A percentile compares a stretch with the other conserved stretches of the same genome.
Conservation (phyloP, 225 moss, liverwort and hornwort genomes). For the Takakia lepidozioides region DNA sequence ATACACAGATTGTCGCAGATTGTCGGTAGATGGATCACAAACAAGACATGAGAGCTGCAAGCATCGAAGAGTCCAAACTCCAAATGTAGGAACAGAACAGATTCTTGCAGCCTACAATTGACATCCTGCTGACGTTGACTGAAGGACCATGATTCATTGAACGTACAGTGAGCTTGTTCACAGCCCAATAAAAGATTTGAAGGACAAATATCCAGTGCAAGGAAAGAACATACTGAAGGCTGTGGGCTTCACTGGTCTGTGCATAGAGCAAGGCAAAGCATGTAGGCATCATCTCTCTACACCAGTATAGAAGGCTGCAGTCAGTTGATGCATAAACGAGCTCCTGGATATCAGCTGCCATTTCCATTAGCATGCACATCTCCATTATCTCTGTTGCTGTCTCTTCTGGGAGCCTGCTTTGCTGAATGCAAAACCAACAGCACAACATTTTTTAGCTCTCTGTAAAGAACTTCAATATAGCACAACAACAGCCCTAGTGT, state of each 20-base stretch:
- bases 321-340: slow-evolving; percentile 64
- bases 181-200: neutral
- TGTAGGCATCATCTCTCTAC: slow-evolving; percentile 86
- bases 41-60: too few species aligned
- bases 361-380: slow-evolving; percentile 58
- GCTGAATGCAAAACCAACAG: slow-evolving; percentile 6
- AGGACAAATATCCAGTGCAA: neutral
- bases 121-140: too few species aligned
- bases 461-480: too few species aligned
- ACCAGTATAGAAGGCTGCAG: slow-evolving; percentile 95
- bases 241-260: slow-evolving; percentile 71
- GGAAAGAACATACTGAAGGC: slow-evolving; percentile 62
- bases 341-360: slow-evolving; percentile 64
- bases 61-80: too few species aligned
- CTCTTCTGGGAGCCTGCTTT: slow-evolving; percentile 69
- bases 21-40: too few species aligned
- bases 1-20: too few species aligned
- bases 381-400: slow-evolving; percentile 61
- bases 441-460: neutral
- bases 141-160: too few species aligned
- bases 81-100: too few species aligned
- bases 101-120: too few species aligned
- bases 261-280: slow-evolving; percentile 76
- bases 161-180: too few species aligned
- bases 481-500: too few species aligned